Base-by-base conservation (phyloP, 2,329 filamentous ascomycete species). In the Cladosporium sp. region DNA sequence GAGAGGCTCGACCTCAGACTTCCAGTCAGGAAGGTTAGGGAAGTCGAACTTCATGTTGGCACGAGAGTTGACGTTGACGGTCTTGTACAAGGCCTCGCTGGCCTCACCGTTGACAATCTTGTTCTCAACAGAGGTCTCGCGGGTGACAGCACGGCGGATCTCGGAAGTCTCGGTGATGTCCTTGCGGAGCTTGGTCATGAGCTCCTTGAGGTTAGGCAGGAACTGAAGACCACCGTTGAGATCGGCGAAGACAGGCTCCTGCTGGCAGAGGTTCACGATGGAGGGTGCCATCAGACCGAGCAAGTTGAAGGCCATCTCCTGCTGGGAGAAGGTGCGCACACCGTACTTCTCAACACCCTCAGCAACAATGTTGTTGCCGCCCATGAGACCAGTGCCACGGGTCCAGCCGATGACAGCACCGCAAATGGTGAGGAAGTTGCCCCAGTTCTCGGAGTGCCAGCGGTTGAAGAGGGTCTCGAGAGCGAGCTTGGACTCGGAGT, bases 391-490 rank as follows among this genome's bases (percentile, higher is more conserved):
- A 63, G 94, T 99, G 65, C 93, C 94, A 78, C 94, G 93, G 67
- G 94, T 99, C 94, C 94, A 99, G 63, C 94, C 94, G 73, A 99
- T 99, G 75, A 97, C 91, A 63, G 93, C 93, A 80, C 94, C 94
- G 69, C 94, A 99, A 67, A 99, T 94, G 61, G 93, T 97, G 69
- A 99, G 90, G 80, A 95, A 99, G 78, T 93, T 93, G 65, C 86
- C 88, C 94, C 94, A 99, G 79, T 86, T 92, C 79, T 99, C 94
- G 0, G 94, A 96, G 76, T 96, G 89, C 94, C 94, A 99, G 67
- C 94, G 86, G 80, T 96, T 97, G 85, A 99, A 97, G 38, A 99
- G 84, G 4, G 94, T 97, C 82, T 99, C 94, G 8, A 99, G 83
- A 43, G 88, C 94, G 60, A 99, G 87, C 80, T 99, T 99, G 50